Base-by-base conservation (phyloP, 345 rosid genomes). In the Eutrema japonicum region DNA sequence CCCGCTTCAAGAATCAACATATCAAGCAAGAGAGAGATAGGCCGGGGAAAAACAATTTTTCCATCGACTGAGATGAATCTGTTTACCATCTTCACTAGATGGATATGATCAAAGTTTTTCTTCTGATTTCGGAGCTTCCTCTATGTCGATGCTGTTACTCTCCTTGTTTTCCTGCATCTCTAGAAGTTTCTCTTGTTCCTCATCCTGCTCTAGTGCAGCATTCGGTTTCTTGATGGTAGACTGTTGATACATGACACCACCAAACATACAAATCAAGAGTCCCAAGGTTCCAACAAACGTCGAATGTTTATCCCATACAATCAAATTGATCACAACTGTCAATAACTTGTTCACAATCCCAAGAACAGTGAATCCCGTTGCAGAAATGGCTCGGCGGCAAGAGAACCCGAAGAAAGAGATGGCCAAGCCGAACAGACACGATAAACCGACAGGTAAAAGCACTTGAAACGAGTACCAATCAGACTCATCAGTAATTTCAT, bases 391-490 rank as follows among this genome's bases (percentile, higher is more conserved):
- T 49, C 88, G 78, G 9, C 98, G 87, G 68, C 99, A 92, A 10
- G 99, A 95, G 84, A 95, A 95, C 5, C 99, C 99, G 18, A 95
- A 95, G 84, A 95, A 95, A 5, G 99, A 95, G 69, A 95, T 95
- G 3, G 98, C 93, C 68, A 92, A 72, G 14, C 99, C 99, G 35
- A 95, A 90, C 16, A 92, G 38, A 70, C 97, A 92, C 0, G 99
- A 95, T 50, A 92, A 75, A 12, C 89, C 98, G 66, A 95, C 98
- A 0, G 98, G 98, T 70, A 95, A 79, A 73, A 92, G 56, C 53
- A 95, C 97, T 45, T 56, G 81, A 63, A 92, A 83, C 32, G 94
- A 79, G 76, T 90, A 74, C 96, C 97, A 90, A 48, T 86, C 96
- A 26, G 96, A 60, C 78, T 87, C 94, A 4, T 82, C 82, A 0